Percentiles rank a stretch among this genome's conserved stretches.
Conservation (phyloP, 192 early-diverging fungal species). For the Haplosporangium gracile region DNA sequence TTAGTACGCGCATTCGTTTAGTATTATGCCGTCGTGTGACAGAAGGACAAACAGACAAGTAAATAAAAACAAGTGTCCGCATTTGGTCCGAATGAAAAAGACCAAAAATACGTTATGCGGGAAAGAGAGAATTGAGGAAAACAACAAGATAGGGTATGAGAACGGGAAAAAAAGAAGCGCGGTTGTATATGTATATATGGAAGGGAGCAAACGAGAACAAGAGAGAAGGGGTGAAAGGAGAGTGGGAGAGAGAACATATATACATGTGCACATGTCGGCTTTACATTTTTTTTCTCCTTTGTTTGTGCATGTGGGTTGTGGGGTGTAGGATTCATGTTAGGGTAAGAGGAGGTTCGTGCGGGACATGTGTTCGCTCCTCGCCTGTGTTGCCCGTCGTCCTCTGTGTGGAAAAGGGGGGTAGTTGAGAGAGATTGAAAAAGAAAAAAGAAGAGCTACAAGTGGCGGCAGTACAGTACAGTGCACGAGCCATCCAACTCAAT, state of each 20-base stretch:
- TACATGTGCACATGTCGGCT: background rate
- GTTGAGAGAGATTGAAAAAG: background rate
- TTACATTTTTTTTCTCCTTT: background rate
- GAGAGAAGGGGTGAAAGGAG: too few species aligned
- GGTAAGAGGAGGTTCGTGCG: background rate
- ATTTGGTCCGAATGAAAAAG: background rate
- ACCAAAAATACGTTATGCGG: background rate
- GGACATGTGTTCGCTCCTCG: slow-evolving; percentile 2
- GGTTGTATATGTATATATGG: background rate
- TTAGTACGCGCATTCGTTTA: background rate
- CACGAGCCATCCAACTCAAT: background rate
- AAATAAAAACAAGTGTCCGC: background rate
- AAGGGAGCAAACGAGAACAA: background rate
- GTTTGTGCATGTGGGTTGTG: slow-evolving; percentile 11
- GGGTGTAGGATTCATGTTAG: background rate
- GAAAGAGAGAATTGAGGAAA: background rate
- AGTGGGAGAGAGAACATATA: background rate
- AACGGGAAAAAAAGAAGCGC: background rate
- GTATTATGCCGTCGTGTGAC: slow-evolving; percentile 3
- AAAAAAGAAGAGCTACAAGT: background rate
- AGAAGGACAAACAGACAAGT: background rate
- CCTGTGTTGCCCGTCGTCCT: background rate
- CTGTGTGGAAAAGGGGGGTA: background rate
- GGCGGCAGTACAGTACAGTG: background rate
- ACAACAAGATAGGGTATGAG: background rate